Conservation (phyloP, 2,329 filamentous ascomycete genomes). For the Xylaria sp. region DNA sequence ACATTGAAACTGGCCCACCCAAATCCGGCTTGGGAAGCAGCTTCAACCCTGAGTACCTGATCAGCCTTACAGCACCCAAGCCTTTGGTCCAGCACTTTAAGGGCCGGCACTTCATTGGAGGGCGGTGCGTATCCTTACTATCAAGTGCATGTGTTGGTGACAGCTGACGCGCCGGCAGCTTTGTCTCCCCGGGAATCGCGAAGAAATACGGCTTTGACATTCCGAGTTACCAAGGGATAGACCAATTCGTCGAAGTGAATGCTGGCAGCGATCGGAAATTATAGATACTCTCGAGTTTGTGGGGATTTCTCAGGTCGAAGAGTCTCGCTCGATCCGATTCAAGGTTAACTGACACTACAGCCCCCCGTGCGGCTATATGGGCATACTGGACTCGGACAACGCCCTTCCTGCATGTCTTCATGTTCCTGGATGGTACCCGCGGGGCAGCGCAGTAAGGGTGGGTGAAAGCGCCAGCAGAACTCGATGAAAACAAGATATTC, state of each 20-base stretch:
- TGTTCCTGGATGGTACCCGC: slow-evolving; percentile 54
- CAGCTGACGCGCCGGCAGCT: slow-evolving; percentile 62
- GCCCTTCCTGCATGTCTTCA: slow-evolving; percentile 63
- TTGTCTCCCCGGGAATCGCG: slow-evolving; percentile 80
- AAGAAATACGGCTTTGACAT: slow-evolving; percentile 88
- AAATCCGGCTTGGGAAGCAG: slow-evolving; percentile 78
- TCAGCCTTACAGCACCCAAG: slow-evolving; percentile 94
- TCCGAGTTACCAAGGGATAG: slow-evolving; percentile 84
- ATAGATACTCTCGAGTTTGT: slow-evolving; percentile 49
- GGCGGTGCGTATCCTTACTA: slow-evolving; percentile 65
- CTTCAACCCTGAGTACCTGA: slow-evolving; percentile 82
- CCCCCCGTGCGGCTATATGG: slow-evolving; percentile 68
- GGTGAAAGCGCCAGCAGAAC: slow-evolving; percentile 64
- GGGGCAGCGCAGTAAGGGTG: slow-evolving; percentile 61
- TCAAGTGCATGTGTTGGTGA: slow-evolving; percentile 3
- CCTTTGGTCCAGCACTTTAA: slow-evolving; percentile 85
- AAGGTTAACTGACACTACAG: slow-evolving; percentile 64
- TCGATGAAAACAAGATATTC: slow-evolving; percentile 68
- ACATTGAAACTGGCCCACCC: slow-evolving; percentile 88
- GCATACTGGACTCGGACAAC: slow-evolving; percentile 69
- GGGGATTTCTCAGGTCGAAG: background rate
- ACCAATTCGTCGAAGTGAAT: slow-evolving; percentile 86
- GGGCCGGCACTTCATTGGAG: slow-evolving; percentile 92
- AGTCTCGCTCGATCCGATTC: slow-evolving; percentile 6
- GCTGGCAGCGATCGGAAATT: slow-evolving; percentile 61